Base-by-base conservation (phyloP, 2,329 filamentous ascomycete species). In the Exophiala bonariae region DNA sequence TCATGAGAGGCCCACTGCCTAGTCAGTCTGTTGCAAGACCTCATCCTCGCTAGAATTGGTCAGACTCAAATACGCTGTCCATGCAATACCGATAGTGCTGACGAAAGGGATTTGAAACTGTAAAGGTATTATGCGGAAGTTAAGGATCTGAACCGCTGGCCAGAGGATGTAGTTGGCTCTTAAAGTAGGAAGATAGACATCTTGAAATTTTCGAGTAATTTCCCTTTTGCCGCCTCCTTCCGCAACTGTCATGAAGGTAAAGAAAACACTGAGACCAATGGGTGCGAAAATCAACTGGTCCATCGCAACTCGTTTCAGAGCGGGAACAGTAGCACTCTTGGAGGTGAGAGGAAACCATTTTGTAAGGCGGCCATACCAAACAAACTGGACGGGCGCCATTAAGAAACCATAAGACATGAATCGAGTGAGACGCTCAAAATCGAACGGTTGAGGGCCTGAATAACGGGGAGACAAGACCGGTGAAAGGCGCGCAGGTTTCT, bases 381-480 rank as follows among this genome's bases (percentile, higher is more conserved):
- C 86, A 73, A 95, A 96, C 68, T 97, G 92, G 23, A 96, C 62
- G 0, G 93, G 93, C 3, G 93, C 90, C 89, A 97, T 96, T 64
- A 87, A 81, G 73, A 97, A 96, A 65, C 90, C 90, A 67, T 97
- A 99, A 4, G 88, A 86, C 89, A 97, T 96, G 75, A 97, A 99
- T 38, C 93, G 80, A 2, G 89, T 92, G 54, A 96, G 76, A 39
- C 93, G 83, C 72, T 97, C 93, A 62, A 97, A 97, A 70, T 99
- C 92, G 63, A 99, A 97, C 0, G 89, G 83, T 3, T 89, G 87
- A 20, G 90, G 87, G 0, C 86, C 77, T 9, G 67, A 63, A 59
- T 78, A 81, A 22, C 79, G 79, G 23, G 81, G 76, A 47, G 83
- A 80, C 42, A 90, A 82, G 36, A 89, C 71, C 34, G 91, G 87